These are phyloP conservation scores for Sistotremastrum niveocremeum DNA, from an alignment of 768 basidiomycete species.

Conservation along the genomic window DNA sequence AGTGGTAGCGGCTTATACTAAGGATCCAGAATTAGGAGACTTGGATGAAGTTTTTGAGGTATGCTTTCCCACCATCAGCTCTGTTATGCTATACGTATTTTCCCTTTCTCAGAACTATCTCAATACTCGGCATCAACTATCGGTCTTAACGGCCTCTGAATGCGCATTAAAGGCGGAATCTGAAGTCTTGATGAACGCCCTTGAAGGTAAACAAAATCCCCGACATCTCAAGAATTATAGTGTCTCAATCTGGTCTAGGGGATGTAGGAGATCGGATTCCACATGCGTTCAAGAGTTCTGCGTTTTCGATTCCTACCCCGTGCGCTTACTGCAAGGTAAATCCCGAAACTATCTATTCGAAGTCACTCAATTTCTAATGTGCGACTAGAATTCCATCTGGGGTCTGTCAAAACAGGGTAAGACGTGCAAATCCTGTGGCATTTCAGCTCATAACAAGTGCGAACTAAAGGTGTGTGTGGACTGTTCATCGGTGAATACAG, in stretches of 20 bases:
- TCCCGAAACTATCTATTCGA: neutral
- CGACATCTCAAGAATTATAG: neutral
- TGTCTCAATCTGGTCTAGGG: slow-evolving; percentile 26
- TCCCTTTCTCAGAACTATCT: slow-evolving; percentile 36
- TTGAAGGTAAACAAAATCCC: slow-evolving; percentile 39
- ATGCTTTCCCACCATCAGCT: slow-evolving; percentile 11
- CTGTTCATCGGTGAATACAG: neutral
- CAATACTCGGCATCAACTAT: slow-evolving; percentile 47
- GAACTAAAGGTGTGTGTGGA: slow-evolving; percentile 54
- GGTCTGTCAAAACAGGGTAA: slow-evolving; percentile 80
- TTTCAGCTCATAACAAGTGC: slow-evolving; percentile 75
- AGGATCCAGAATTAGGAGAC: slow-evolving; percentile 37
- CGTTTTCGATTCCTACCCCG: slow-evolving; percentile 74
- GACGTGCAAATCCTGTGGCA: slow-evolving; percentile 62
- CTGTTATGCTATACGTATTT: slow-evolving; percentile 9
- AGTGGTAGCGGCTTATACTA: slow-evolving; percentile 32
- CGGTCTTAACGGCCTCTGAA: slow-evolving; percentile 40
- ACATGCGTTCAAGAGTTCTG: slow-evolving; percentile 73
- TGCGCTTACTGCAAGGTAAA: slow-evolving; percentile 73
- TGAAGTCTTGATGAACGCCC: slow-evolving; percentile 39
- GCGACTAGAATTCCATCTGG: slow-evolving; percentile 64
- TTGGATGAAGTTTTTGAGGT: slow-evolving; percentile 48
- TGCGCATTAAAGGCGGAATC: slow-evolving; percentile 51
- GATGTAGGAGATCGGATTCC: slow-evolving; percentile 61
- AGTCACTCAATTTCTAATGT: neutral